Conservation (phyloP, 176 grass and related monocot species). For the Olyra latifolia region DNA sequence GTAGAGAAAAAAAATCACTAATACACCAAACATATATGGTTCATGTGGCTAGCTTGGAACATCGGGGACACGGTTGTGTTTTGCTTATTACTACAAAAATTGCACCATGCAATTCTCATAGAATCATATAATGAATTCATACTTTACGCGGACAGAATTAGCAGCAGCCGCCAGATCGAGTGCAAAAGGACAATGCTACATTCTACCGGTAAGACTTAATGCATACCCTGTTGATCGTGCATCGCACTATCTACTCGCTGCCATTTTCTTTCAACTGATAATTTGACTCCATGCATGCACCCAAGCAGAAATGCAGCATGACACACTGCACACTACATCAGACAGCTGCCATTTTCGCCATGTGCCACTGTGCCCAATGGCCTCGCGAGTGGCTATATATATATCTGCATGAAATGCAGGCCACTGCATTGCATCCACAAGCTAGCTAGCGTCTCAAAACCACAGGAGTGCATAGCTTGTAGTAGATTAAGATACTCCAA, state of each 20-base stretch:
- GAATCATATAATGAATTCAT: background rate
- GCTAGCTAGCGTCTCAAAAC: background rate
- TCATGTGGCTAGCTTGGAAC: background rate
- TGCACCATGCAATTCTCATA: background rate
- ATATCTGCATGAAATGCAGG: constrained; percentile 43
- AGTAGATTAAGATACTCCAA: background rate
- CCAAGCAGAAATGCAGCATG: background rate
- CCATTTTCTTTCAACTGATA: background rate
- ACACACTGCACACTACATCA: background rate
- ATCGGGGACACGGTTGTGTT: background rate
- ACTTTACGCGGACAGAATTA: background rate
- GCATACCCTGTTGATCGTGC: background rate
- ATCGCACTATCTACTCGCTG: background rate
- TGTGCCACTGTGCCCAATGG: background rate
- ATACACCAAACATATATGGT: background rate
- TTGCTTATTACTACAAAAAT: background rate
- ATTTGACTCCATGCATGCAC: background rate
- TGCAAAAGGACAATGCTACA: background rate
- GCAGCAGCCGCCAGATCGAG: background rate
- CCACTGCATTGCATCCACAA: constrained; percentile 13
- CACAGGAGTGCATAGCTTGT: background rate
- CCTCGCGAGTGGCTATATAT: constrained; percentile 27
- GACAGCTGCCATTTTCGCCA: background rate
- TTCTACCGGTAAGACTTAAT: background rate
- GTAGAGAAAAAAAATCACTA: background rate